Conservation (phyloP, 2,329 filamentous ascomycete species). For the Diaporthe longicolla region DNA sequence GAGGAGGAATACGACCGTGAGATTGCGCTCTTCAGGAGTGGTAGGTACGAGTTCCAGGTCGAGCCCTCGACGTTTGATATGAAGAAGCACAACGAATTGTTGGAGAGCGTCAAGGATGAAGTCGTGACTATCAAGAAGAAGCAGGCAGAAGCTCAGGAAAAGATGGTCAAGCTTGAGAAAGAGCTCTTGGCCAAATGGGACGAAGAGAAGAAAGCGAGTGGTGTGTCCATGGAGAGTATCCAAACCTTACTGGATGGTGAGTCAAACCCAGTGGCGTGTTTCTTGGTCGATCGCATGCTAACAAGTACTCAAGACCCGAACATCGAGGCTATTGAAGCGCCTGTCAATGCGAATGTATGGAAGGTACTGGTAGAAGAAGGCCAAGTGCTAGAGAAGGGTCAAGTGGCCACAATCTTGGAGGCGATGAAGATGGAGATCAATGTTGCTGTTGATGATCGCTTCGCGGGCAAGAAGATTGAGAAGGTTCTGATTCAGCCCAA, state of each 20-base stretch:
- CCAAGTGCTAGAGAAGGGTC: constrained; percentile 56
- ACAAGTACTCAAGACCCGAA: constrained; percentile 40
- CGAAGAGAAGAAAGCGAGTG: constrained; percentile 47
- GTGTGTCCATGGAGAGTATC: constrained; percentile 63
- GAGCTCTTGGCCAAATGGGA: constrained; percentile 43
- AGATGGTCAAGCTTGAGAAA: constrained; percentile 41
- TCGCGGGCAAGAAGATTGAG: constrained; percentile 35
- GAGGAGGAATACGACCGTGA: constrained; percentile 65
- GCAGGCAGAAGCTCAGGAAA: constrained; percentile 62
- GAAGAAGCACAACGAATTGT: constrained; percentile 65
- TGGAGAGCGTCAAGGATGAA: constrained; percentile 61
- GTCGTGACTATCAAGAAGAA: constrained; percentile 59
- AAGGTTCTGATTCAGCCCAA: constrained; percentile 40
- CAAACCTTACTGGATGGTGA: constrained; percentile 62
- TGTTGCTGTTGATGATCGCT: constrained; percentile 46
- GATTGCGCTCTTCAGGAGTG: constrained; percentile 63
- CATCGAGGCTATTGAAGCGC: constrained; percentile 54
- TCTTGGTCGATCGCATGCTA: background rate
- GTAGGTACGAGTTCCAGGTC: constrained; percentile 65
- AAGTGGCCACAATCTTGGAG: constrained; percentile 63
- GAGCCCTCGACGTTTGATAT: constrained; percentile 68
- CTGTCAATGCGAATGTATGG: constrained; percentile 67
- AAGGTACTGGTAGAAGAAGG: constrained; percentile 62
- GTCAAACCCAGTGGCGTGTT: constrained; percentile 19
- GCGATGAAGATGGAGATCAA: constrained; percentile 72